Conservation (phyloP, 352 stramenopile species). For the Hyaloperonospora arabidopsidis region DNA sequence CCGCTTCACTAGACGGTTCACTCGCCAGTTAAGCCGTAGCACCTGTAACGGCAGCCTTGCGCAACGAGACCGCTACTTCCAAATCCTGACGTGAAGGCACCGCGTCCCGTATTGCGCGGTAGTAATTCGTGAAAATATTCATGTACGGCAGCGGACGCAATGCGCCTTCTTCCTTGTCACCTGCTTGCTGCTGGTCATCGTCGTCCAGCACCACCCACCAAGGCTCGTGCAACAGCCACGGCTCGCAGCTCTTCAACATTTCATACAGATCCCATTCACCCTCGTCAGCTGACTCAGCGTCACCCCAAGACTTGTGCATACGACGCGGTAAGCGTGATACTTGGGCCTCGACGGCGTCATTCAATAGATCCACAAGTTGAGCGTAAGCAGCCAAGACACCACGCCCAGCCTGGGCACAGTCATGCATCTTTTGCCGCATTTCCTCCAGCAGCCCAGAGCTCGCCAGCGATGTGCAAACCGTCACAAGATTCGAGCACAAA, state of each 20-base stretch:
- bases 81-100: constrained; percentile 37
- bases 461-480: constrained; percentile 36
- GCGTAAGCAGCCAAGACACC: constrained; percentile 37
- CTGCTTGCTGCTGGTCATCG: constrained; percentile 31
- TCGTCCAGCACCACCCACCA: constrained; percentile 48
- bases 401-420: constrained; percentile 36
- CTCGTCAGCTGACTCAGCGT: constrained; percentile 32
- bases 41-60: constrained; percentile 32
- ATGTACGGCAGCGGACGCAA: constrained; percentile 39
- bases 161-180: constrained; percentile 29
- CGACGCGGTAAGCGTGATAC: constrained; percentile 34
- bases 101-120: constrained; percentile 33
- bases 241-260: constrained; percentile 49
- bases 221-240: constrained; percentile 43
- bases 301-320: constrained; percentile 34
- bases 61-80: constrained; percentile 36
- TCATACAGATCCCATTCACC: constrained; percentile 49
- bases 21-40: constrained; percentile 37
- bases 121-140: constrained; percentile 43
- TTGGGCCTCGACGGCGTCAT: constrained; percentile 39
- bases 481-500: constrained; percentile 50
- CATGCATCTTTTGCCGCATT: constrained; percentile 38
- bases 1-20: constrained; percentile 36
- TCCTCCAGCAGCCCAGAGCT: constrained; percentile 34
- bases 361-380: constrained; percentile 38